Base-by-base conservation (phyloP, 306 rosid species). In the Delonix regia region DNA sequence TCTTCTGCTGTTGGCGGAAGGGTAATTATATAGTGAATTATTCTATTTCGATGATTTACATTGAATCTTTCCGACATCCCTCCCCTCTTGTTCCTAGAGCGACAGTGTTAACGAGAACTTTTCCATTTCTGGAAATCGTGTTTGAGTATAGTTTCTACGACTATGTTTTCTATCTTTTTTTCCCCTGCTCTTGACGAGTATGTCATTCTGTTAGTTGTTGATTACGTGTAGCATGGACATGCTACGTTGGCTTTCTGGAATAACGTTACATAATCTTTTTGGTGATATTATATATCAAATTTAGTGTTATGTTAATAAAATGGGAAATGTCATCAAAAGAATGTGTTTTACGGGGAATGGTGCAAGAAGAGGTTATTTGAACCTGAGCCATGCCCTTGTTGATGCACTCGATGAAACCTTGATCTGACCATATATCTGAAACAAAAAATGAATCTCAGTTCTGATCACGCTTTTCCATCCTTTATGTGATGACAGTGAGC, bases 401-500 rank as follows among this genome's bases (percentile, higher is more conserved):
- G 66, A 62, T 53, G 59, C 34, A 64, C 24, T 30, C 3, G 6
- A 15, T 48, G 45, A 33, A 51, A 11, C 48, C 44, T 70, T 69
- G 19, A 63, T 64, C 73, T 57, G 15, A 28, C 34, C 22, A 19
- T 18, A 72, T 52, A 30, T n/a, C 34, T 70, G 39, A 70, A 56
- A 44, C n/a, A 30, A 12, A 3, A 12, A 22, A 57, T 73, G 36
- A 63, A 75, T 22, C 18, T 71, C 6, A 51, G 28, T 82, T 55
- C 19, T 33, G 36, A 21, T 49, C 3, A 51, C 14, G 15, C 14
- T 71, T 71, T 44, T 47, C 24, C 34, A 12, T 73, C 55, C 68
- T 66, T 1, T 59, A 3, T 42, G 0, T 45, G 52, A 65, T 73
- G 27, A 30, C 90, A 96, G 98, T 86, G 99, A 96, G 81, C 94